phyloP scores from a whole-genome alignment of 768 basidiomycete genomes.

The Naganishia randhawae region DNA sequence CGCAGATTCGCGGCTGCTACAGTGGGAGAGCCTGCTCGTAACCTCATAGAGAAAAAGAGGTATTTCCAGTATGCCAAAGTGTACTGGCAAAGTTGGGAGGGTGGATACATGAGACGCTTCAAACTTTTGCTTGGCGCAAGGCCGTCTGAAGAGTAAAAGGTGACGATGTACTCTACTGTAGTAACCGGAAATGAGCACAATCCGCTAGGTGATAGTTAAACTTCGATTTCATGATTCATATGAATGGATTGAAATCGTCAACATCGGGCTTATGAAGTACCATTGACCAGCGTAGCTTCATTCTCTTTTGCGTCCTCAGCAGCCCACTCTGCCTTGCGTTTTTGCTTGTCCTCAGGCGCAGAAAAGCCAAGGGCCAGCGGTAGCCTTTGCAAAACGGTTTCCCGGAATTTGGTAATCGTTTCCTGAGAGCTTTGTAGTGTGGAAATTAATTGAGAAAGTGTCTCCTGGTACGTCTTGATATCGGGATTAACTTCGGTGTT shows the following conservation, averaged over 20 bases:
- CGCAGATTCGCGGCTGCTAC: too few relatives aligned
- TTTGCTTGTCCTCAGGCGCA: slow-evolving; percentile 9
- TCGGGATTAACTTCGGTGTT: slow-evolving; percentile 24
- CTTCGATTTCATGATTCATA: not conserved
- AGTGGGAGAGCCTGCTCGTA: too few relatives aligned
- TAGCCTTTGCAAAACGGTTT: slow-evolving; percentile 4
- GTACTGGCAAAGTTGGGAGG: too few relatives aligned
- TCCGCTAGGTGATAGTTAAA: too few relatives aligned
- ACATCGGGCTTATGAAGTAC: slow-evolving; percentile 4
- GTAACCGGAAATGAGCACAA: too few relatives aligned
- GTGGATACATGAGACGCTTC: too few relatives aligned
- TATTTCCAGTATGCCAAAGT: too few relatives aligned
- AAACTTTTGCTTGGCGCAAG: too few relatives aligned
- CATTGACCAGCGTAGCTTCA: slow-evolving; percentile 15
- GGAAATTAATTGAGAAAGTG: slow-evolving; percentile 5
- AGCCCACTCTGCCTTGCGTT: slow-evolving; percentile 23
- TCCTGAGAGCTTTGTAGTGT: slow-evolving; percentile 1
- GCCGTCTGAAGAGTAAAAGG: too few relatives aligned
- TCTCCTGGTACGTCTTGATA: slow-evolving; percentile 14
- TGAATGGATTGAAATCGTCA: not conserved
- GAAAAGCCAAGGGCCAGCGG: slow-evolving; percentile 28
- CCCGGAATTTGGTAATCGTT: slow-evolving; percentile 9
- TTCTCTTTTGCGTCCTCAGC: slow-evolving; percentile 24
- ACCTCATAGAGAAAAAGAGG: too few relatives aligned
- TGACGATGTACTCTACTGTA: too few relatives aligned